These are phyloP conservation scores for Lactarius hatsudake DNA, from an alignment of 768 basidiomycete genomes.

Conservation along the genomic window DNA sequence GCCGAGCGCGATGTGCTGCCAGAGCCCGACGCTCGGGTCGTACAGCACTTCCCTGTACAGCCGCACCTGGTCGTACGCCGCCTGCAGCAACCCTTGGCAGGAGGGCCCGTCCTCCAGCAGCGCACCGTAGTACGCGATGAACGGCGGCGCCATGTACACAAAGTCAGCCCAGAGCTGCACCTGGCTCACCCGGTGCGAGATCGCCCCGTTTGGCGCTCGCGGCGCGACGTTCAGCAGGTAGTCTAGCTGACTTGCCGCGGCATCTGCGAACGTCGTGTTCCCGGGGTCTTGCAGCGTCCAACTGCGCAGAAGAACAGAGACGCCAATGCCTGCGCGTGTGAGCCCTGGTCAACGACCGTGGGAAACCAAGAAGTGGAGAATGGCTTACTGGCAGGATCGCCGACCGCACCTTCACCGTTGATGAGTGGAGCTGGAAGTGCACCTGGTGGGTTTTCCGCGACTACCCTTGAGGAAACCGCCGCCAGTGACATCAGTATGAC, in stretches of 20 bases:
- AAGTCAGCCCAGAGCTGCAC: slow-evolving; percentile 61
- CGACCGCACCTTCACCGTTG: slow-evolving; percentile 49
- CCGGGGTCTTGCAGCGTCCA: slow-evolving; percentile 43
- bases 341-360: not conserved
- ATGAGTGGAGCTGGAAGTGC: slow-evolving; percentile 43
- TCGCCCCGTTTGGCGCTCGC: slow-evolving; percentile 50
- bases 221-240: slow-evolving; percentile 48
- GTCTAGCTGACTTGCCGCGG: slow-evolving; percentile 46
- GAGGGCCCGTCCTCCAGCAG: slow-evolving; percentile 38
- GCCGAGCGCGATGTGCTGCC: slow-evolving; percentile 56
- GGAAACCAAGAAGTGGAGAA: no score
- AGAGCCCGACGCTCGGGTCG: slow-evolving; percentile 44
- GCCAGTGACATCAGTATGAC: not conserved
- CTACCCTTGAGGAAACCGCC: slow-evolving; percentile 34
- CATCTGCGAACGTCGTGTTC: slow-evolving; percentile 37
- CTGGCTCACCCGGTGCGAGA: slow-evolving; percentile 53
- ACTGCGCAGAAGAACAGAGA: slow-evolving; percentile 52
- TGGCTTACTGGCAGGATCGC: slow-evolving; percentile 56
- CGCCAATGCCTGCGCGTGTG: slow-evolving; percentile 42
- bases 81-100: slow-evolving; percentile 40
- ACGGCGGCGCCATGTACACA: slow-evolving; percentile 62
- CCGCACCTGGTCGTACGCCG: slow-evolving; percentile 54
- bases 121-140: slow-evolving; percentile 63
- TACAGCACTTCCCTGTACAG: slow-evolving; percentile 53
- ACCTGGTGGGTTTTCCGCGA: slow-evolving; percentile 37